Conservation (phyloP, 257 asterid genomes). For the Solanum peruvianum region DNA sequence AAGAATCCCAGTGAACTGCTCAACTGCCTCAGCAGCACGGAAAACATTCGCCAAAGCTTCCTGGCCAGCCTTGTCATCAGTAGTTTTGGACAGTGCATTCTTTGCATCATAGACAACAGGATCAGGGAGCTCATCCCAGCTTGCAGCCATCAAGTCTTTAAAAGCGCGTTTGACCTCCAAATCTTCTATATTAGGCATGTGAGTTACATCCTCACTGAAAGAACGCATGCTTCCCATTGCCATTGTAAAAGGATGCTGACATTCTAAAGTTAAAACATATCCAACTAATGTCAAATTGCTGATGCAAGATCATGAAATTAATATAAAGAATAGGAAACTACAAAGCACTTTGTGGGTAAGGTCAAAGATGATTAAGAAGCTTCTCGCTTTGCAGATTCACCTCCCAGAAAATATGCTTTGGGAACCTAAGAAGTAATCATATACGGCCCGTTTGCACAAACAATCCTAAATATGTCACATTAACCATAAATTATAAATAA, state of each 20-base stretch:
- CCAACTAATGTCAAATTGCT: not conserved
- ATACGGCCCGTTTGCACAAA: not conserved
- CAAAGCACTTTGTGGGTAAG: not conserved
- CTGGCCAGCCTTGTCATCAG: constrained; percentile 72
- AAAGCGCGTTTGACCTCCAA: constrained; percentile 52
- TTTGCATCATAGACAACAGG: constrained; percentile 46
- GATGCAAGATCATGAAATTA: not conserved
- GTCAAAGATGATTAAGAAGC: not conserved
- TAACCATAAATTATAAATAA: not conserved
- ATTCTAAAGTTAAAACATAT: constrained; percentile 23
- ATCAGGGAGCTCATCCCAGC: constrained; percentile 70
- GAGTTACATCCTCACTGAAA: constrained; percentile 57
- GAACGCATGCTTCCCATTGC: constrained; percentile 39
- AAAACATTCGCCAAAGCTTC: constrained; percentile 60
- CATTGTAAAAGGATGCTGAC: constrained; percentile 28
- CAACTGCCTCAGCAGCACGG: constrained; percentile 92
- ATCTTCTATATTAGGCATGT: constrained; percentile 61
- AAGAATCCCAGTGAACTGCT: constrained; percentile 68
- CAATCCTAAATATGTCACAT: not conserved
- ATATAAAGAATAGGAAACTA: not conserved
- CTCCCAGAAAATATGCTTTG: not conserved
- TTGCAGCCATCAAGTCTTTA: constrained; percentile 79
- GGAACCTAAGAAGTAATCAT: not conserved
- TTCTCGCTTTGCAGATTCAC: not conserved
- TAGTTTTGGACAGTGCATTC: constrained; percentile 56